These are phyloP conservation scores for Kodamaea kakaduensis DNA, from an alignment of 805 yeast genomes.

Conservation along the genomic window DNA sequence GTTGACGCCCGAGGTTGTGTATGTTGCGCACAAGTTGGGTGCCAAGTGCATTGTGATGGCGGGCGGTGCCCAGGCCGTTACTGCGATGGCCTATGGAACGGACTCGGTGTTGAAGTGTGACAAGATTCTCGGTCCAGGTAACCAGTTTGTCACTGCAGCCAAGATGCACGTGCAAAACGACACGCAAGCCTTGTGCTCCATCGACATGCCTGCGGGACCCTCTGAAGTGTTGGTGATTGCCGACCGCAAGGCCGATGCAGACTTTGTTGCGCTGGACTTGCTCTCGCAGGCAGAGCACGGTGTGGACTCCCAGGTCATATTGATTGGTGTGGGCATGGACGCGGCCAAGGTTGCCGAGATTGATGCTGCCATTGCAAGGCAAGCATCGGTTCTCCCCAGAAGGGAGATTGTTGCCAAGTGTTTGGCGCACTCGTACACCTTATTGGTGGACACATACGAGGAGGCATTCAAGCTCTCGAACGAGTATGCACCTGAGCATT, in stretches of 20 bases:
- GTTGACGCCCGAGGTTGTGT: constrained; percentile 94
- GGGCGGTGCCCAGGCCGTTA: constrained; percentile 99
- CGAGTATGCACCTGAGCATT: constrained; percentile 95
- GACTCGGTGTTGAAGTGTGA: constrained; percentile 89
- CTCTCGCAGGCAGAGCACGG: constrained; percentile 99
- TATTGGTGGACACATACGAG: constrained; percentile 62
- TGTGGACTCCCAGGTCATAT: constrained; percentile 92
- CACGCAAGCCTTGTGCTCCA: constrained; percentile 89
- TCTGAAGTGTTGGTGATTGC: constrained; percentile 96
- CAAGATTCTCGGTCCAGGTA: constrained; percentile 97
- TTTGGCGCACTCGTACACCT: constrained; percentile 84
- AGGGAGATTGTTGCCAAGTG: constrained; percentile 90
- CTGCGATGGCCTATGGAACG: constrained; percentile 99
- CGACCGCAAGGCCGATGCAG: constrained; percentile 83
- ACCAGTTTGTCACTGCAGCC: constrained; percentile 98
- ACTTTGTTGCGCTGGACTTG: constrained; percentile 94
- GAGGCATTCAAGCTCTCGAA: constrained; percentile 88
- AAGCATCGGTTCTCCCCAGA: constrained; percentile 83
- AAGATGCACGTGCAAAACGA: constrained; percentile 97
- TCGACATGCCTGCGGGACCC: constrained; percentile 99
- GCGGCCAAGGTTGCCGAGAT: constrained; percentile 58
- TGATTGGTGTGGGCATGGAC: constrained; percentile 74
- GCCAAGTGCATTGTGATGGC: constrained; percentile 88
- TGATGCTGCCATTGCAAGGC: constrained; percentile 79
- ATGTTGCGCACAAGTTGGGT: constrained; percentile 94